A percentile compares a stretch with the other conserved stretches of the same genome.
Conservation (phyloP, 768 basidiomycete genomes). For the Boletus patriciae region DNA sequence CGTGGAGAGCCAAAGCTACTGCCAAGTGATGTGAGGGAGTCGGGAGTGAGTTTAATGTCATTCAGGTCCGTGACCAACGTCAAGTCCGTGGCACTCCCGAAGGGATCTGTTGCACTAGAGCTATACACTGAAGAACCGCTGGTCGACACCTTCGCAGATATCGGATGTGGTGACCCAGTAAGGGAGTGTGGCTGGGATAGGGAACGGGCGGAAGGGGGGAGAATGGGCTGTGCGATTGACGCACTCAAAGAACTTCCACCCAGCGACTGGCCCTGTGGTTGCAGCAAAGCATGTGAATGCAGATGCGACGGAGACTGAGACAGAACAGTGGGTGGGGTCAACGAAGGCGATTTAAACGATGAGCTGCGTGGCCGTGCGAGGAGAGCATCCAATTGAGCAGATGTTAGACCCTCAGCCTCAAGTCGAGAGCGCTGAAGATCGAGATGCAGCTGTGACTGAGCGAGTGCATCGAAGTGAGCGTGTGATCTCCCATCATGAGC, state of each 20-base stretch:
- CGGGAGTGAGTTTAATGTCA: constrained; percentile 25
- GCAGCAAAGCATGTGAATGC: constrained; percentile 17
- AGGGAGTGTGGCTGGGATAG: constrained; percentile 31
- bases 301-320: constrained; percentile 25
- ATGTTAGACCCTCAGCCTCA: constrained; percentile 25
- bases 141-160: constrained; percentile 25
- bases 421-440: constrained; percentile 29
- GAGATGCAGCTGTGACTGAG: constrained; percentile 26
- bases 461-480: constrained; percentile 23
- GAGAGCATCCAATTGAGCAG: constrained; percentile 31
- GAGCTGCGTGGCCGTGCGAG: constrained; percentile 24
- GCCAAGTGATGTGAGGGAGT: constrained; percentile 27
- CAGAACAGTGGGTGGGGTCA: constrained; percentile 13
- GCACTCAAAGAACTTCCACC: constrained; percentile 13
- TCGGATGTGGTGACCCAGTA: constrained; percentile 27
- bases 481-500: constrained; percentile 24
- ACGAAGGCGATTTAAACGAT: constrained; percentile 27
- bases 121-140: constrained; percentile 22
- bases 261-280: constrained; percentile 20
- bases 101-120: constrained; percentile 11
- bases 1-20: constrained; percentile 27
- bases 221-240: constrained; percentile 23
- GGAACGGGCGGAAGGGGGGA: constrained; percentile 21
- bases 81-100: constrained; percentile 19
- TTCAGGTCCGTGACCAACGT: constrained; percentile 27